Base-by-base conservation (phyloP, 2,329 filamentous ascomycete species). In the Colletotrichum siamense region DNA sequence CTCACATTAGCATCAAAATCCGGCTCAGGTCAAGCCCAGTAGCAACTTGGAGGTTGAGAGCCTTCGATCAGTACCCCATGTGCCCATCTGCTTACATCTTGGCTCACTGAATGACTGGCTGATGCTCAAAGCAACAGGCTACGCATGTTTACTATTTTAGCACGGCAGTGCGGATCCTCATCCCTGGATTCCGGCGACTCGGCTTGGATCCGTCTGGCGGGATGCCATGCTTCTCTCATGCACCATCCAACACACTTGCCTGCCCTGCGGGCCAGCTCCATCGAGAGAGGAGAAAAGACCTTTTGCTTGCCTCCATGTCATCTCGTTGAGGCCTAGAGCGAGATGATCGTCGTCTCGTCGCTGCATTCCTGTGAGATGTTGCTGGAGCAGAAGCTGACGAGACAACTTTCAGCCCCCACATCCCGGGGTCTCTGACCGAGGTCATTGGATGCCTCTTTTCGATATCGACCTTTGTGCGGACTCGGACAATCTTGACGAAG, bases 191-290 rank as follows among this genome's bases (percentile, higher is more conserved):
- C 55, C 73, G 55, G 39, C 55, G 24, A 67, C 44, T 63, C 73
- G 69, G 68, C 55, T 55, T 62, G 15, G 62, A 75, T 68, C 73
- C 69, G 73, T 34, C 55, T 68, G 73, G 64, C 70, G 63, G 39
- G 63, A 36, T 73, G 69, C 44, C 57, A 64, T 73, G 69, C 61
- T 52, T 32, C 61, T 28, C 26, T 13, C 59, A 36, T 57, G 39
- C 71, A 68, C 22, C n/a, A 22, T 34, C 65, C 18, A 61, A 22
- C 44, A 52, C 15, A 9, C 24, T 44, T n/a, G 22, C 22, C 63
- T 61, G 26, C 30, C 26, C 13, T 57, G 36, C 28, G 59, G 59
- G 59, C 59, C 59, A 62, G 18, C 24, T 49, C 22, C 36, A 26
- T 13, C 24, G 24, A 66, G 63, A 66, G 30, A 36, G 52, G 44